Base-by-base conservation (phyloP, 495 filamentous ascomycete species). In the Diplogelasinospora grovesii region DNA sequence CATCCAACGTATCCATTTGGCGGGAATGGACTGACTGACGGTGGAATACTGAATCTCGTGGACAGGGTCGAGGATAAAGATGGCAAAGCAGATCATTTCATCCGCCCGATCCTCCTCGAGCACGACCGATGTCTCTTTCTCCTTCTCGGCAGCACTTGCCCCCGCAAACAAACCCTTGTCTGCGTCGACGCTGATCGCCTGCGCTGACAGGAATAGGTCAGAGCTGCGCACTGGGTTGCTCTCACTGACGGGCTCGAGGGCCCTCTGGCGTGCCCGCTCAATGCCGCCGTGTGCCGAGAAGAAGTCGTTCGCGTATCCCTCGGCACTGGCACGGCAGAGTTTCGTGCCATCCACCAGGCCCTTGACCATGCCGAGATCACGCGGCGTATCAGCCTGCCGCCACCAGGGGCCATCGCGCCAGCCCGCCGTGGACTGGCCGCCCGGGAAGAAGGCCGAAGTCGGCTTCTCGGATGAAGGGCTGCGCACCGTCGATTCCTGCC, bases 371-470 rank as follows among this genome's bases (percentile, higher is more conserved):
- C 87, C 83, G n/a, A 97, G 63, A 46, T 81, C 85, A 30, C 93
- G 81, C 35, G 81, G 73, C 19, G 68, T 70, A 28, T 78, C 77
- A 29, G 75, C 66, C 28, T 81, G 78, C 19, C 89, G 76, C 89
- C 92, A 98, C 92, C 92, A 98, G 1, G 92, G 92, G 0, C 92
- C 93, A 53, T 95, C 89, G 40, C 76, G 81, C 89, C 89, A 95
- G 36, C 82, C 81, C 39, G 65, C 66, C 1, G 62, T 52, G 31
- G 70, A 68, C 33, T 54, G 59, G 54, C 53, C 63, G 21, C 82
- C 74, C 27, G 66, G 71, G 43, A 81, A 86, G 37, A 70, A 66
- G 16, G 67, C 61, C 19, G 69, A 75, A 21, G 70, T 68, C 3
- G 22, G 22, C 24, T 45, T 40, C 29, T 78, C 73, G 4, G 75